Base-by-base conservation (phyloP, 495 filamentous ascomycete species). In the Echria macrotheca region DNA sequence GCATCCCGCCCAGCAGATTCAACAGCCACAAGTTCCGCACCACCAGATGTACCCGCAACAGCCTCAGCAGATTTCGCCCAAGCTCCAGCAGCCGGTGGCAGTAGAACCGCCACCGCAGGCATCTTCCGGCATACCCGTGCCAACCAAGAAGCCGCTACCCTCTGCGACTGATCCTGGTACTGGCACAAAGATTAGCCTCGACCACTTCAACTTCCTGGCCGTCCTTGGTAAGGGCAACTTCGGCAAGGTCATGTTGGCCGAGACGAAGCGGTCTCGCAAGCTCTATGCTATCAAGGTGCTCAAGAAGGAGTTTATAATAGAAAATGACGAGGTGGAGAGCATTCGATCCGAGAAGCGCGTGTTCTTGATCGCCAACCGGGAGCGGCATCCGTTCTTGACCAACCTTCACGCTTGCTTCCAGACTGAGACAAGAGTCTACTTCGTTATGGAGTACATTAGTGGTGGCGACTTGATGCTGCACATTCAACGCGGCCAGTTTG, bases 241-340 rank as follows among this genome's bases (percentile, higher is more conserved):
- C 62, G 93, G 93, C 67, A 99, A 99, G 73, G 93, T 99, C 71
- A 99, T 99, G 93, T 70, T 99, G 57, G 93, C 93, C 6, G 93
- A 99, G 70, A 96, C 93, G 4, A 99, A 99, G 73, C 79, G 81
- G 35, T 78, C 83, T 18, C 88, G 90, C 64, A 85, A 93, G 64
- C 74, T 99, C 24, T 99, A 97, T 65, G 93, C 93, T 45, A 99
- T 99, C 68, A 99, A 99, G 69, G 93, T 99, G 24, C 74, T 99
- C 59, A 99, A 99, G 78, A 99, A 99, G 74, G 93, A 99, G 57
- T 99, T 99, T 66, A 99, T 99, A 63, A 99, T 99, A 50, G 93
- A 99, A 66, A 95, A 99, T 55, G 93, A 99, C 67, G 93, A 99
- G 69, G 93, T 99, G n/a, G 93, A 99, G 66, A 97, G 94, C 71